Evolutionary conservation across 345 rosid species (phyloP), one percentile per base, ranked within the genome.

Genomic region (Populus pruinosa): DNA sequence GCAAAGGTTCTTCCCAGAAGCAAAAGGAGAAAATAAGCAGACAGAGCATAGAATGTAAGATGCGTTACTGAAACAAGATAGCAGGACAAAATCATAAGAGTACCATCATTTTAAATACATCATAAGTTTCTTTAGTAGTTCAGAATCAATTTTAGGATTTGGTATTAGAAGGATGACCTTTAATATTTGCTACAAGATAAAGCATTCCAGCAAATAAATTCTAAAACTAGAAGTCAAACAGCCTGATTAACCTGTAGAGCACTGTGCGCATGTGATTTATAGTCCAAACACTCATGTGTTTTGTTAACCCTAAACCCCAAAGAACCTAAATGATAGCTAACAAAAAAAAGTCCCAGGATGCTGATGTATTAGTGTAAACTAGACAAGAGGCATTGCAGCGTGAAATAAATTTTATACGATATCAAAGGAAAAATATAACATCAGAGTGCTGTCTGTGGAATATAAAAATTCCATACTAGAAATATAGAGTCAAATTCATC

Each of bases 1-100:
- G 80, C 78, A 74, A 73, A 84, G 81, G 49, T 77, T 81, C 92
- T 89, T 73, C 72, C 74, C 70, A 80, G 76, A 77, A 78, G 65
- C 18, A 72, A 63, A 79, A 70, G 56, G 39, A 49, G 56, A 59
- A 80, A 66, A 38, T 18, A 74, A 64, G 73, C 62, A 78, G 73
- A 39, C 5, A 55, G 9, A 70, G 21, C 31, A 68, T 53, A 33
- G 65, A 62, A 65, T 20, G 55, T 66, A 29, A 70, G 79, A 75
- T 31, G 56, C 53, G 41, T 47, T 33, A 14, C 67, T 70, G 44
- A 82, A 76, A 72, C 43, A 53, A 62, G 47, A 36, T 53, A 39
- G 27, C 61, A 41, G 13, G 64, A 39, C 27, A n/a, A 65, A 17
- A 65, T 76, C 67, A 68, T 29, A 62, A 78, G 43, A 65, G 56